phyloP scores from a whole-genome alignment of 306 rosid genomes.

The Ormosia semicastrata region DNA sequence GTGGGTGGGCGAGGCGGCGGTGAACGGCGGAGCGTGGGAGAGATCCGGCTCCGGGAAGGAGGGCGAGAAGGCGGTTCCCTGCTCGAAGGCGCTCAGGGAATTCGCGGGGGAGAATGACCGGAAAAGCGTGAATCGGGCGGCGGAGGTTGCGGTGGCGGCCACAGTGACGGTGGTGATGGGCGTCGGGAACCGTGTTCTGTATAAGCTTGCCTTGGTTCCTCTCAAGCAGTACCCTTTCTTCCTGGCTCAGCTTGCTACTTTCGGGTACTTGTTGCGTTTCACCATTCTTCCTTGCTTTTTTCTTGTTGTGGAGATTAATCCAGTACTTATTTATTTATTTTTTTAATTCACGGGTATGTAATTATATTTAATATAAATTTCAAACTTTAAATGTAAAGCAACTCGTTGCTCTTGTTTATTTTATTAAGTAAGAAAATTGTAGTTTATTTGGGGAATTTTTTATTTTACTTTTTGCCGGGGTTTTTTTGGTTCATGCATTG shows the following conservation, averaged over 20 bases:
- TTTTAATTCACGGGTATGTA: neutral
- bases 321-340: neutral
- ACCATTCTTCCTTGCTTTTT: neutral
- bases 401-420: neutral
- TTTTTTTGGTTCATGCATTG: neutral
- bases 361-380: neutral
- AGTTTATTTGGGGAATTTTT: neutral
- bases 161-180: constrained; percentile 70
- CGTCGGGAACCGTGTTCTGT: constrained; percentile 75
- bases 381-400: neutral
- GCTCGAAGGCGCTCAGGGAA: constrained; percentile 32
- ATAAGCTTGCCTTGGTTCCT: constrained; percentile 88
- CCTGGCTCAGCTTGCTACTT: constrained; percentile 89
- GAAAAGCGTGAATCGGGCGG: constrained; percentile 38
- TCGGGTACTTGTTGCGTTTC: constrained; percentile 55
- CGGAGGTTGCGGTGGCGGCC: constrained; percentile 62
- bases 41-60: constrained; percentile 35
- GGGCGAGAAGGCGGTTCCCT: constrained; percentile 29
- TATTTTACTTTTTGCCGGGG: neutral
- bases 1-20: constrained; percentile 27
- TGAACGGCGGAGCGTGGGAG: constrained; percentile 42
- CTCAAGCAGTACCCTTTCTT: constrained; percentile 83
- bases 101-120: constrained; percentile 17
- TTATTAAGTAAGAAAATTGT: no score
- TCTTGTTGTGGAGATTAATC: neutral